Base-by-base conservation (phyloP, 148 eudicot genomes). In the Spergularia marina region DNA sequence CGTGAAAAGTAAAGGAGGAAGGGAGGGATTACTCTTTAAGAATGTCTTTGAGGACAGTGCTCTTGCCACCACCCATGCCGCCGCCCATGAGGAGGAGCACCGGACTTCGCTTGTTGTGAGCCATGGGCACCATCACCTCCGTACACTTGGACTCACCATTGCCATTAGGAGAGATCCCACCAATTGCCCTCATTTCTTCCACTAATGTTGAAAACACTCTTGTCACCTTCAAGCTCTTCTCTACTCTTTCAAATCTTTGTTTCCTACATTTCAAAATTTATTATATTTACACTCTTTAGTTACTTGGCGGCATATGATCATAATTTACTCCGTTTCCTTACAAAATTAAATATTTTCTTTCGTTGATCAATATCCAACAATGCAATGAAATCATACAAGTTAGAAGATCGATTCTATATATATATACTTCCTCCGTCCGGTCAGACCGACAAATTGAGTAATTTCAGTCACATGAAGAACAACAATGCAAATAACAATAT, bases 21-120 rank as follows among this genome's bases (percentile, higher is more conserved):
- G 10, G 15, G 25, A 39, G 9, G 9, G 34, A 11, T 23, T 87
- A 92, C 97, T 89, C 91, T 75, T 83, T 85, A 76, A 92, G 86
- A 18, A 90, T 84, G 78, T 92, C 90, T 78, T 92, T 90, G 76
- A 92, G 93, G 71, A 92, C 97, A 10, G 97, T 92, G 84, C 97
- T 92, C 82, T 92, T 92, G 65, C 97, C 97, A 7, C 91, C 97
- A n/a, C 97, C 97, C 97, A 92, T 92, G 2, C 97, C 97, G 20
- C 97, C 97, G 20, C 97, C 97, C 97, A 92, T 92, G 18, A 92
- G 81, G 71, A 92, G 93, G 59, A 92, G 84, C 68, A 92, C 95
- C 0, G 97, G 97, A 60, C 93, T 87, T 70, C 97, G 78, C 52
- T 92, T 78, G 61, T 79, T 78, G 66, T 83, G 97, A 21, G 86